Evolutionary conservation across 495 filamentous ascomycete genomes (phyloP), one percentile per base, ranked within the genome.

Genomic region (Aspergillus bertholletiae): DNA sequence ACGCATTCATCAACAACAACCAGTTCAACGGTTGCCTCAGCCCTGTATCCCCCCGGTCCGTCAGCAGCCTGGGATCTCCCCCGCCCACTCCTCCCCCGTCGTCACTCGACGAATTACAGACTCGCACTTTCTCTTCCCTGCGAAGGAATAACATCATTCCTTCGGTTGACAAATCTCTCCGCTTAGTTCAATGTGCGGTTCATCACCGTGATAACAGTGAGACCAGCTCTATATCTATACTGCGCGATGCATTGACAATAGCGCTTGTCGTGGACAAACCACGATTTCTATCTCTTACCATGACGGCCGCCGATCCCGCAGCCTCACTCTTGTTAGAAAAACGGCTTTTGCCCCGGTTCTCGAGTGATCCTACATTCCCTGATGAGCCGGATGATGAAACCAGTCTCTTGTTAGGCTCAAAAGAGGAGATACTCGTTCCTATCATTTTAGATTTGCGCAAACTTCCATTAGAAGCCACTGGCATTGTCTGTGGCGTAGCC

Each of bases 401-500:
- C 9, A 72, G 71, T 11, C 67, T 87, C 5, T 76, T 97, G 1
- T 81, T 95, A 0, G 93, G 94, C 12, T 86, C 86, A 26, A 89
- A 86, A 40, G 87, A 90, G 45, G 87, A 90, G 46, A 81, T 84
- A 28, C 80, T 96, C 15, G 83, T 97, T 13, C 92, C 94, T 0
- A 94, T 98, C 56, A 93, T 88, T 57, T 80, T 98, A 2, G 91
- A 97, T 59, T 76, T 98, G 46, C 81, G 81, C 20, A 84, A 85
- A 26, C 76, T 97, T 3, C 90, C 92, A 1, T 78, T 92, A 21
- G 92, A 96, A 68, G 91, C 89, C 4, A 96, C 91, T 1, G 94
- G 94, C 30, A 96, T 97, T 50, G 90, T 97, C 32, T 96, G 90
- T 60, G 92, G 92, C 7, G 89, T 97, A 18, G 92, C 92, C 1